Base-by-base conservation (phyloP, 2,329 filamentous ascomycete genomes). In the Pyrenophora teres region DNA sequence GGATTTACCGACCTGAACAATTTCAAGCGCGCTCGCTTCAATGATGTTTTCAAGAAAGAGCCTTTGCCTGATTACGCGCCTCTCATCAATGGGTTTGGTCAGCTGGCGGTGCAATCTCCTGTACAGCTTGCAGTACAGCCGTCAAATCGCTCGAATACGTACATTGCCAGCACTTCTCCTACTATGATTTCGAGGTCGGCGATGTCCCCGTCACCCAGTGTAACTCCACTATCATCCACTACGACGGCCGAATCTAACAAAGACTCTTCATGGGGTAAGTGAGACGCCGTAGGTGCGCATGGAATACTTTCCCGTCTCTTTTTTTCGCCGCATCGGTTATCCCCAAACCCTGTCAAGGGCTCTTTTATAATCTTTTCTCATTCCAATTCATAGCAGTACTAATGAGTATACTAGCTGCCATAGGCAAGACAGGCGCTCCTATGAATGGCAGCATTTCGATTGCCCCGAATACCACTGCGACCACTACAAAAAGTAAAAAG, bases 1-100 rank as follows among this genome's bases (percentile, higher is more conserved):
- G 76, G 73, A n/a, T 80, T 78, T 58, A 52, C 55, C 4, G 67
- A 72, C 5, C 66, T 80, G 32, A 54, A 58, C 7, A 74, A 76
- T 19, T 74, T 80, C 54, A 68, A 67, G 32, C 68, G 63, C 8
- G 63, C 72, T 44, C 67, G 69, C 7, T 75, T 79, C 51, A 70
- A 75, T 30, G 51, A 58, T 23, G 69, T 80, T 19, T 80, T 80
- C 67, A 70, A 72, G 35, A 63, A 64, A 3, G 68, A 74, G 15
- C 68, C 72, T 35, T 58, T 79, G n/a, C 75, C 75, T n/a, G 68
- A 71, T 1, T 68, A 50, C 49, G 42, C 37, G 21, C 48, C 52
- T 21, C 25, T 41, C 6, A 23, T 38, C 19, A 58, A 52, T n/a
- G 36, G 35, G 12, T 36, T 47, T 31, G 42, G 21, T 25, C 40